Conservation (phyloP, 768 basidiomycete species). For the Rhizopogon sp. region DNA sequence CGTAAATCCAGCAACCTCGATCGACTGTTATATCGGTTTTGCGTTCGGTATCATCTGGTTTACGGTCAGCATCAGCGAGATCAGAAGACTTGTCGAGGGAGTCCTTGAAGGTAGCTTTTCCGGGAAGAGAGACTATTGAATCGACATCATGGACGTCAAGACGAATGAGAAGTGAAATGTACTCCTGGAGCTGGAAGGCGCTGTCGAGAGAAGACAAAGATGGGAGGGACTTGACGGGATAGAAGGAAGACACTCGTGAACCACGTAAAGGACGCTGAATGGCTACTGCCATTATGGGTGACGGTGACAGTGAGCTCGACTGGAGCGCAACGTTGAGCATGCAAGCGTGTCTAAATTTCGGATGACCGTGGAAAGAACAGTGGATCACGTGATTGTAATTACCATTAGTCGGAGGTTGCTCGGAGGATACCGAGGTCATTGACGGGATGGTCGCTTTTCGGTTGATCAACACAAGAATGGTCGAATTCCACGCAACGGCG, state of each 20-base stretch:
- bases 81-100: slow-evolving; percentile 15
- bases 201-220: slow-evolving; percentile 75
- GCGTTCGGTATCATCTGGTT: slow-evolving; percentile 21
- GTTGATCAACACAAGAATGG: no score
- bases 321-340: background rate
- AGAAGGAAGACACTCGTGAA: slow-evolving; percentile 75
- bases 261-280: slow-evolving; percentile 71
- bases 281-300: slow-evolving; percentile 27
- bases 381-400: background rate
- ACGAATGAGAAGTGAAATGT: slow-evolving; percentile 83
- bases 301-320: slow-evolving; percentile 6
- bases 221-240: slow-evolving; percentile 68
- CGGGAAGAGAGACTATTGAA: slow-evolving; percentile 73
- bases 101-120: slow-evolving; percentile 29
- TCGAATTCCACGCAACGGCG: no score
- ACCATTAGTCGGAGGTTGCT: no score
- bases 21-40: slow-evolving; percentile 61
- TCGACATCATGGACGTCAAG: slow-evolving; percentile 87
- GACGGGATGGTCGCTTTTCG: no score
- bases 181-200: slow-evolving; percentile 93
- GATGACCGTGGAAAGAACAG: background rate
- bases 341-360: background rate
- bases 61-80: slow-evolving; percentile 28
- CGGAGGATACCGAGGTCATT: no score
- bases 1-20: slow-evolving; percentile 82